Conservation (phyloP, 352 stramenopile species). For the Pythium periplocum region DNA sequence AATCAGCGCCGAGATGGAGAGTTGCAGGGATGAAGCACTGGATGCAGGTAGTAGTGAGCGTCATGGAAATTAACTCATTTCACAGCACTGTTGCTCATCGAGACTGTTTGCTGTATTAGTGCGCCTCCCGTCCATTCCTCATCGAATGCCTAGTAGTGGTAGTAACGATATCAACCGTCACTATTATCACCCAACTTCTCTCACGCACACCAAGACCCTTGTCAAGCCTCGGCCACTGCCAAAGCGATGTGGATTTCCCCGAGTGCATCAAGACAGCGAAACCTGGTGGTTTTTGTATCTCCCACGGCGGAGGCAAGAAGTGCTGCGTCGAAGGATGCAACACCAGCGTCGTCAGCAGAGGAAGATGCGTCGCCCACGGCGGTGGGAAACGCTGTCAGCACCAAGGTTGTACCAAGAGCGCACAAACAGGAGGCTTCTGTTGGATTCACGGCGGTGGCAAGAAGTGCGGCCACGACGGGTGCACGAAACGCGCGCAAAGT, state of each 20-base stretch:
- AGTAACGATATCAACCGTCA: too few species aligned
- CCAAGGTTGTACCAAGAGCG: slow-evolving; percentile 42
- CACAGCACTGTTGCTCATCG: too few species aligned
- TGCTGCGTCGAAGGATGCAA: slow-evolving; percentile 41
- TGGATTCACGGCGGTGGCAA: slow-evolving; percentile 52
- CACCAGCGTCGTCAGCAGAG: slow-evolving; percentile 49
- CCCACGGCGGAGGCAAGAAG: slow-evolving; percentile 49
- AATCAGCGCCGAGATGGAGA: too few species aligned
- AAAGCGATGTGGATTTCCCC: slow-evolving; percentile 20
- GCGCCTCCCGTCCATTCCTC: too few species aligned
- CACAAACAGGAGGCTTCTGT: slow-evolving; percentile 45
- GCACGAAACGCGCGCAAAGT: slow-evolving; percentile 34
- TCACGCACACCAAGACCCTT: too few species aligned
- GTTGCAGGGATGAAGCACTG: too few species aligned
- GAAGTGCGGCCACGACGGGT: slow-evolving; percentile 34
- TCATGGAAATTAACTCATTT: too few species aligned
- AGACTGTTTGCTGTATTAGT: too few species aligned
- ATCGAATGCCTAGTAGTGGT: too few species aligned
- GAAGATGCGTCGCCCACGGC: slow-evolving; percentile 56
- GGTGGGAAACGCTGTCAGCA: slow-evolving; percentile 53
- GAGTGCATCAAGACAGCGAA: slow-evolving; percentile 49
- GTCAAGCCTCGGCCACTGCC: too few species aligned
- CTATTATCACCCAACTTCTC: too few species aligned
- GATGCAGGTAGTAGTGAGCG: too few species aligned
- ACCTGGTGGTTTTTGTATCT: slow-evolving; percentile 46